Percentiles rank a stretch among this genome's conserved stretches.
Conservation (phyloP, 2,329 filamentous ascomycete species). For the Coniella vitis region DNA sequence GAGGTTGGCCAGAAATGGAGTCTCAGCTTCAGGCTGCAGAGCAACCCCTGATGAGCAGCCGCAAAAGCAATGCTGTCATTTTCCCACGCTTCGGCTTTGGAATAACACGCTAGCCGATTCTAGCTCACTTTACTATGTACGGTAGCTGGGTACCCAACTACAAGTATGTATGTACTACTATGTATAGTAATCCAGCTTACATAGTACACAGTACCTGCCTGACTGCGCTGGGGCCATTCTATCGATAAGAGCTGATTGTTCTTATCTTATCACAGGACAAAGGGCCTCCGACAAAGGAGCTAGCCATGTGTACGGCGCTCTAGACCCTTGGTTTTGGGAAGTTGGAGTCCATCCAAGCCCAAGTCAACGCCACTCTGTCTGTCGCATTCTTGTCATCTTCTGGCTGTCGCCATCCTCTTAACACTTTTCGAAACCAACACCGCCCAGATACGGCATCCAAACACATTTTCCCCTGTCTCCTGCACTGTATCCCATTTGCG, state of each 20-base stretch:
- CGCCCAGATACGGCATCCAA: not conserved
- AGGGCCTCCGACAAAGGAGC: conserved; percentile 1
- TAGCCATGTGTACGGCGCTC: not conserved
- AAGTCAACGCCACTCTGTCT: not conserved
- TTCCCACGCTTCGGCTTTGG: not conserved
- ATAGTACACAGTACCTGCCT: no score
- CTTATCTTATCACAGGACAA: not conserved
- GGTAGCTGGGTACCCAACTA: no score
- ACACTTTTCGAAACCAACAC: not conserved
- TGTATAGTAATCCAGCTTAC: no score
- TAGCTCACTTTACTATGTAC: not conserved
- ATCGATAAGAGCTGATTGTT: not conserved
- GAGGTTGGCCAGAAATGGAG: not conserved
- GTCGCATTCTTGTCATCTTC: not conserved
- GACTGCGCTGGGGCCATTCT: not conserved
- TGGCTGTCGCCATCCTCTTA: not conserved
- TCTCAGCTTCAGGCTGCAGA: not conserved
- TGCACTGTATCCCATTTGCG: not conserved
- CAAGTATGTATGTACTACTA: no score
- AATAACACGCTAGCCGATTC: not conserved
- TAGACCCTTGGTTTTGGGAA: not conserved
- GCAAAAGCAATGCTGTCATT: conserved; percentile 5
- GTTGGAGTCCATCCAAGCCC: not conserved
- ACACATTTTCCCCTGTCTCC: not conserved
- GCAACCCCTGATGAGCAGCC: conserved; percentile 1